A percentile compares a stretch with the other conserved stretches of the same genome.
Conservation (phyloP, 2,329 filamentous ascomycete species). For the Pyrenophora tritici-repentis region DNA sequence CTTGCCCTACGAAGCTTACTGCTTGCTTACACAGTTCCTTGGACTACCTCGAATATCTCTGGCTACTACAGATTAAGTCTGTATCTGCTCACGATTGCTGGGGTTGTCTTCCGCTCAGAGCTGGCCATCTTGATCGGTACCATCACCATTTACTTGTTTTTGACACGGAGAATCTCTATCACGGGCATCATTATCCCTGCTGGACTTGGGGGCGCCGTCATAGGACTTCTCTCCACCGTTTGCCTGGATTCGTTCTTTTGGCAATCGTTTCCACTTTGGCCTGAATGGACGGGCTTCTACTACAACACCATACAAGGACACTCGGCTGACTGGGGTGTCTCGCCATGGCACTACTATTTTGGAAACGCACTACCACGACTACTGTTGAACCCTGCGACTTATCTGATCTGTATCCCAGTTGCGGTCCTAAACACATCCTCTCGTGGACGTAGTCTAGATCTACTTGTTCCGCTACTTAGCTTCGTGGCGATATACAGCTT, state of each 20-base stretch:
- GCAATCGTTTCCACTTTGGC: conserved; percentile 79
- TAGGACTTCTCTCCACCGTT: conserved; percentile 72
- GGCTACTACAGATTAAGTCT: conserved; percentile 68
- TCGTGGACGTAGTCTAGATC: conserved; percentile 52
- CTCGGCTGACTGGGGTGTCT: conserved; percentile 84
- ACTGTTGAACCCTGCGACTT: conserved; percentile 75
- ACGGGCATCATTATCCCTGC: conserved; percentile 66
- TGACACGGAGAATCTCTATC: conserved; percentile 59
- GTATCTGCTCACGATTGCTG: conserved; percentile 76
- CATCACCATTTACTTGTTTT: conserved; percentile 68
- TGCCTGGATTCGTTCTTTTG: conserved; percentile 91
- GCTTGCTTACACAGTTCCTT: conserved; percentile 50
- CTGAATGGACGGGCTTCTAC: conserved; percentile 85
- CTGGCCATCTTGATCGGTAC: conserved; percentile 78
- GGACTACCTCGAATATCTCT: conserved; percentile 41
- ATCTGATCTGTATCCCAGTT: conserved; percentile 57
- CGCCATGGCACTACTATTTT: conserved; percentile 87
- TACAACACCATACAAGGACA: conserved; percentile 88
- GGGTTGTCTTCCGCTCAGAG: conserved; percentile 87
- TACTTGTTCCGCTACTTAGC: conserved; percentile 67
- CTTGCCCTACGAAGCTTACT: conserved; percentile 63
- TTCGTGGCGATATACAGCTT: conserved; percentile 83
- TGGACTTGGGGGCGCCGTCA: conserved; percentile 66
- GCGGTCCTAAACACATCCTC: conserved; percentile 57
- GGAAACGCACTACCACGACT: conserved; percentile 79